phyloP scores from a whole-genome alignment of 1,284 basidiomycete species.

The Leccinum griseonigrum region DNA sequence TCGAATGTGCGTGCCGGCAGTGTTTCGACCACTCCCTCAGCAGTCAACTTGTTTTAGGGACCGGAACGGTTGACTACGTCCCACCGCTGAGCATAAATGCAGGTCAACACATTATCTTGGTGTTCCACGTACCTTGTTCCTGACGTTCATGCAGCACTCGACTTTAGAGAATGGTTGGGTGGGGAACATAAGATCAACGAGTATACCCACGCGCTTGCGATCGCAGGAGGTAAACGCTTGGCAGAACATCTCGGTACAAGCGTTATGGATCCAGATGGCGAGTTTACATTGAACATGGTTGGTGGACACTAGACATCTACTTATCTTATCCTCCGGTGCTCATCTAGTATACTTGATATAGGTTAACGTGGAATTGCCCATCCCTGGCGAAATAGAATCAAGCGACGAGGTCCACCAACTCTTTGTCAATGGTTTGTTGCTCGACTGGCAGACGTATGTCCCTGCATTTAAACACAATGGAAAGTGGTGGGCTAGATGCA shows the following conservation, averaged over 20 bases:
- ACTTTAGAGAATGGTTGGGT: slow-evolving; percentile 79
- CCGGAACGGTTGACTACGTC: slow-evolving; percentile 62
- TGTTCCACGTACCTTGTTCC: slow-evolving; percentile 15
- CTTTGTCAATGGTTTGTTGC: slow-evolving; percentile 39
- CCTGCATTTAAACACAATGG: slow-evolving; percentile 52
- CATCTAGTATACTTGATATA: slow-evolving; percentile 1
- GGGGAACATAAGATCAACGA: slow-evolving; percentile 78
- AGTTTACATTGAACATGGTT: slow-evolving; percentile 76
- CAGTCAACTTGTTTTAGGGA: slow-evolving; percentile 47
- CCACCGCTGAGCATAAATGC: slow-evolving; percentile 53
- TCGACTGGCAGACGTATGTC: slow-evolving; percentile 39
- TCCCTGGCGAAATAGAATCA: slow-evolving; percentile 38
- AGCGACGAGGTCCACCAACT: slow-evolving; percentile 33
- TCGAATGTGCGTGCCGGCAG: slow-evolving; percentile 47
- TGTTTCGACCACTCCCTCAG: slow-evolving; percentile 1
- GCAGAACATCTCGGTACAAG: slow-evolving; percentile 64
- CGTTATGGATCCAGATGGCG: slow-evolving; percentile 60
- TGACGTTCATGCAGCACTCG: slow-evolving; percentile 50
- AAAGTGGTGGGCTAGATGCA: slow-evolving; percentile 70
- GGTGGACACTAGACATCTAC: slow-evolving; percentile 20
- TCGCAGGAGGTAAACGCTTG: slow-evolving; percentile 67
- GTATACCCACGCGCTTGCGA: slow-evolving; percentile 75
- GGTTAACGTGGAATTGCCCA: slow-evolving; percentile 56
- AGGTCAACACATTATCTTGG: slow-evolving; percentile 39
- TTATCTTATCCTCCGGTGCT: neutral